Evolutionary conservation across 495 filamentous ascomycete species (phyloP), one percentile per base, ranked within the genome.

Genomic region (Ramalina peruviana): DNA sequence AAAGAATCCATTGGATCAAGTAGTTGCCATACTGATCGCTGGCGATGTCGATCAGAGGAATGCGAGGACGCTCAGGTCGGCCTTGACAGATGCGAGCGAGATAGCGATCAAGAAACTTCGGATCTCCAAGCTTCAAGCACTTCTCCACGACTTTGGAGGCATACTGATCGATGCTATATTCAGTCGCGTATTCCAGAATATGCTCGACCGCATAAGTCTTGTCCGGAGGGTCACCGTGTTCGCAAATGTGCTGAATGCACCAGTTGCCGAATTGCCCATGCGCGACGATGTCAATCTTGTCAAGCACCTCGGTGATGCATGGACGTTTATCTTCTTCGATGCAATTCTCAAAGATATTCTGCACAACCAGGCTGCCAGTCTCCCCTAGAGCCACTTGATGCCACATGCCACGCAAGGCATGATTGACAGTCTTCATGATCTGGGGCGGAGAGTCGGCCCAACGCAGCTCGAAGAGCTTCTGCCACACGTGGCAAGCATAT

Each of bases 261-360:
- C 92, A 98, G 61, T 98, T 98, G 43, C 92, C 92, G 62, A 97
- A 98, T 61, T 98, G 92, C n/a, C 92, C 92, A 65, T 94, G 92
- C 41, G 92, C 83, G 58, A 98, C 86, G 47, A 95, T 81, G 65
- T 97, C 87, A 50, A 97, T 93, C 62, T 88, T 94, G 33, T 74
- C 80, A 25, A 98, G 73, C 6, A 98, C 92, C 62, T 98, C 92
- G 65, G 93, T 88, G 59, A 98, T 94, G 60, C 92, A 95, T 40
- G 87, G 86, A 53, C 92, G 87, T 90, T 95, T 48, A 66, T 98
- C 92, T 62, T 96, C 90, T 58, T 98, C 92, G 13, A 98, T 76
- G 60, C 92, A 98, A 60, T 98, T 98, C 67, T 98, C 92, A 62
- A 98, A 97, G 58, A 98, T 97, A 62, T 98, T 98, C 67, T 98